phyloP scores from a whole-genome alignment of 169 alveolate genomes.

The Plasmodium sp. region DNA sequence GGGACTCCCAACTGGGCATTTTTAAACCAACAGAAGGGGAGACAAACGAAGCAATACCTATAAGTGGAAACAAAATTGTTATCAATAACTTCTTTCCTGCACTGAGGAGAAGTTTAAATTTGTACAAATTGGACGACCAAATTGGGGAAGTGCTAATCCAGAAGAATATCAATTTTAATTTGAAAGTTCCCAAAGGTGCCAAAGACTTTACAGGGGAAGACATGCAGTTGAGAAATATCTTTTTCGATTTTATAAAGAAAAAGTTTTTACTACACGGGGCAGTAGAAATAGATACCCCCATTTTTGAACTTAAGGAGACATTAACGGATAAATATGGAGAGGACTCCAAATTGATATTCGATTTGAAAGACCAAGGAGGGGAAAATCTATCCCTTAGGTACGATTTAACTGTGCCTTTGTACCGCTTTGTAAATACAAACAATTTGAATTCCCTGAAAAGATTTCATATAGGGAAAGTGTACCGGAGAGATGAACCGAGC shows the following conservation, averaged over 20 bases:
- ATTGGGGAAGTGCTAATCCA: constrained; percentile 74
- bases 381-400: constrained; percentile 96
- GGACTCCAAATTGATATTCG: constrained; percentile 96
- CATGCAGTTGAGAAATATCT: constrained; percentile 93
- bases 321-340: constrained; percentile 97
- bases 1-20: not conserved
- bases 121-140: constrained; percentile 22
- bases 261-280: constrained; percentile 96
- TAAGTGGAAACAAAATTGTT: constrained; percentile 1
- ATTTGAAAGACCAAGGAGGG: constrained; percentile 98
- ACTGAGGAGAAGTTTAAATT: not conserved
- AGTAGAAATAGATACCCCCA: constrained; percentile 98
- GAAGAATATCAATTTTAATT: constrained; percentile 82
- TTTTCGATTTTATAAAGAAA: constrained; percentile 88
- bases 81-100: not conserved
- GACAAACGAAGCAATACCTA: not conserved
- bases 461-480: constrained; percentile 97
- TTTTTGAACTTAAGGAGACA: constrained; percentile 96
- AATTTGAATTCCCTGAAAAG: constrained; percentile 92
- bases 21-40: not conserved
- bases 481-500: constrained; percentile 98
- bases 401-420: constrained; percentile 98
- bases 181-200: constrained; percentile 96
- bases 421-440: constrained; percentile 94
- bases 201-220: constrained; percentile 94